Base-by-base conservation (phyloP, 129 eudicot species). In the Pittosporum tobira region DNA sequence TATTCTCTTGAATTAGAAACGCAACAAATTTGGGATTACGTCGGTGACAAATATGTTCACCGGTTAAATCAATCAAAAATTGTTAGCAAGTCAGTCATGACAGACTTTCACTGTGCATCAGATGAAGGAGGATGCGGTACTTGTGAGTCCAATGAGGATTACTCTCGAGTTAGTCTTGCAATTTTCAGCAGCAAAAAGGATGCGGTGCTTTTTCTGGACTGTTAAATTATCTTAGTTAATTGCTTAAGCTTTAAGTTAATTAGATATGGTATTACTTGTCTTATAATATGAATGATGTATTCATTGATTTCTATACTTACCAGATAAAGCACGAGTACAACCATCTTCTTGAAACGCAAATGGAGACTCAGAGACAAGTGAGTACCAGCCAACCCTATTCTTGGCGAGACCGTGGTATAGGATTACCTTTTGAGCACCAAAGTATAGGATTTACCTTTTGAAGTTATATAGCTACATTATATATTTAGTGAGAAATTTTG, bases 11-110 rank as follows among this genome's bases (percentile, higher is more conserved):
- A 88, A 58, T 48, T 90, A 61, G 89, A 83, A 75, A 83, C 78
- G 20, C 95, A 87, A 21, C 94, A 82, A 52, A 88, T 90, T 29
- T 90, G 98, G 98, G 98, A 90, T 80, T 93, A 93, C 75, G 91
- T 79, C 42, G 96, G 96, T 40, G 99, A 93, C 67, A 81, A 72
- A 50, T 93, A 93, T 65, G 99, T 84, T 38, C 99, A 93, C 57
- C 78, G 99, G 24, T 65, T 93, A 65, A 87, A 93, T 65, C 99
- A 85, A 56, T 90, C 99, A 57, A 87, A 81, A 79, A 75, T 55
- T 68, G 91, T 72, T 65, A 77, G 84, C 59, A 93, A 93, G 72
- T 75, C 96, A 27, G 64, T 42, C 51, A 59, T 30, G 59, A 71
- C 63, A 16, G 59, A 75, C 73, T 77, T 73, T 46, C 71, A 71